Evolutionary conservation across 768 basidiomycete genomes (phyloP).

Genomic region (Tricholoma matsutake): DNA sequence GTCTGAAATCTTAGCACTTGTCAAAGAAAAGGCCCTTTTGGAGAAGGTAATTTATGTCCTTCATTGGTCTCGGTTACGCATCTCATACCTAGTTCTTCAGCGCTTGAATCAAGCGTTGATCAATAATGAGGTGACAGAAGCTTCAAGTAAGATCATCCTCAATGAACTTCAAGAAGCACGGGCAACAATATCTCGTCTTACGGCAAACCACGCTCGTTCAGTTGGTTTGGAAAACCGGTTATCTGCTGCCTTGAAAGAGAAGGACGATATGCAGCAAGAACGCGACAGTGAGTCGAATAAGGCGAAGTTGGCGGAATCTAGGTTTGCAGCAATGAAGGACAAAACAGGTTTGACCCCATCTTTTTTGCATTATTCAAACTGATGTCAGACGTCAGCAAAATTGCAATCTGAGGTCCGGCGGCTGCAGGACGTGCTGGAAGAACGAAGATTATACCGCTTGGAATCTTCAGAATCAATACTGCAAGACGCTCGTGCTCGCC

Average conservation of each 20-base stretch:
- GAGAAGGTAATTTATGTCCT: slow-evolving; percentile 47
- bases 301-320: slow-evolving; percentile 64
- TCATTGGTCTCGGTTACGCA: neutral
- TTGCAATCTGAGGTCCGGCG: slow-evolving; percentile 63
- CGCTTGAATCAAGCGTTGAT: slow-evolving; percentile 75
- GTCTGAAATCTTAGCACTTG: slow-evolving; percentile 28
- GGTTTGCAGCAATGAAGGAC: slow-evolving; percentile 61
- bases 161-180: slow-evolving; percentile 76
- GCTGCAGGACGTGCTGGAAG: slow-evolving; percentile 62
- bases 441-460: slow-evolving; percentile 53
- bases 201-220: slow-evolving; percentile 65
- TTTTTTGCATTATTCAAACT: neutral
- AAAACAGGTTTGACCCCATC: slow-evolving; percentile 50
- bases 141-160: slow-evolving; percentile 69
- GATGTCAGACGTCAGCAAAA: slow-evolving; percentile 45
- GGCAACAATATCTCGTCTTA: slow-evolving; percentile 61
- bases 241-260: slow-evolving; percentile 63
- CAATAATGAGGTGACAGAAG: slow-evolving; percentile 79
- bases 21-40: slow-evolving; percentile 58
- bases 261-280: slow-evolving; percentile 84
- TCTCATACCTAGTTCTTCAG: slow-evolving; percentile 32
- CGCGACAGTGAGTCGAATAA: slow-evolving; percentile 66
- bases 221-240: slow-evolving; percentile 70
- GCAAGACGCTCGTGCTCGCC: slow-evolving; percentile 58
- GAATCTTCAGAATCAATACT: slow-evolving; percentile 68